Evolutionary conservation across 257 asterid species (phyloP).

Genomic region (Forsythia suspensa): DNA sequence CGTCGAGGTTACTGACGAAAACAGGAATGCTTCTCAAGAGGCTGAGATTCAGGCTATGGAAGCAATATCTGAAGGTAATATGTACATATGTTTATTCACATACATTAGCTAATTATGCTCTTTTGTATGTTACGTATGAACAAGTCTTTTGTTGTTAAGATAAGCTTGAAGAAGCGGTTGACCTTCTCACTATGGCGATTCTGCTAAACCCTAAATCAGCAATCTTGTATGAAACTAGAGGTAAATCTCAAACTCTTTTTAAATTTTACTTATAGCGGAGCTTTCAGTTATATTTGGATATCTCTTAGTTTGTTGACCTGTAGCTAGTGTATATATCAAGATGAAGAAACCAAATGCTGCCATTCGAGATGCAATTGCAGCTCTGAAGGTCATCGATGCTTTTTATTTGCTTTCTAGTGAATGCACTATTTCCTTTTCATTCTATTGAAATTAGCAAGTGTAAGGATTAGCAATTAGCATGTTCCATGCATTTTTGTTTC

Average conservation of each 20-base stretch:
- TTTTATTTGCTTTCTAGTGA: constrained; percentile 1
- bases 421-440: neutral
- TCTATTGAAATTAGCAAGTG: neutral
- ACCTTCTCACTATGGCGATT: constrained; percentile 77
- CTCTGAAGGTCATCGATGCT: constrained; percentile 63
- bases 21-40: constrained; percentile 91
- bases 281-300: neutral
- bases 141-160: constrained; percentile 39
- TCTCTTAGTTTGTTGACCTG: constrained; percentile 13
- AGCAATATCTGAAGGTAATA: constrained; percentile 84
- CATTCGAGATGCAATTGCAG: constrained; percentile 89
- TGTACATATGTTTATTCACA: neutral
- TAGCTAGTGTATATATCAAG: constrained; percentile 84
- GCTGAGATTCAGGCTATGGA: constrained; percentile 86
- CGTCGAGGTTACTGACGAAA: constrained; percentile 81
- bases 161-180: constrained; percentile 77
- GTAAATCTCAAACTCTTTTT: constrained; percentile 29
- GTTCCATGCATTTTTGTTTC: neutral
- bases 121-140: neutral
- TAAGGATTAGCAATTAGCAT: neutral
- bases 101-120: neutral
- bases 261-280: neutral
- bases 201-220: constrained; percentile 88
- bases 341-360: constrained; percentile 99
- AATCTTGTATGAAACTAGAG: constrained; percentile 88